Percentiles rank a stretch among this genome's conserved stretches.
Conservation (phyloP, 2,329 filamentous ascomycete species). For the Coniella vitis region DNA sequence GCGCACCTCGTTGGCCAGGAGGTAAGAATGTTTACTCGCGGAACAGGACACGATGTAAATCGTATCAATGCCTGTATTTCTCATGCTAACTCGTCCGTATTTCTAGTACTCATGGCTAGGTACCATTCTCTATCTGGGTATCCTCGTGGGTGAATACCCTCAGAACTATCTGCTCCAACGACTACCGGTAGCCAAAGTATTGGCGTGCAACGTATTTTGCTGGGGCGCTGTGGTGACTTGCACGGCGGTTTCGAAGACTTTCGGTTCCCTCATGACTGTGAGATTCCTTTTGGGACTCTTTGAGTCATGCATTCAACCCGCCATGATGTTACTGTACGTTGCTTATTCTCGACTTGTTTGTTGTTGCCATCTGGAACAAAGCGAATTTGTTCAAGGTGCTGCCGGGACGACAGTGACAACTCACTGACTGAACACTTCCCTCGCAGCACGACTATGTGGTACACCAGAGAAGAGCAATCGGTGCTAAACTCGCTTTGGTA, state of each 20-base stretch:
- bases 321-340: constrained; percentile 40
- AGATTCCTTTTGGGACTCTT: constrained; percentile 38
- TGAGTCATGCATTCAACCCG: constrained; percentile 39
- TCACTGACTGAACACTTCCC: too few relatives aligned
- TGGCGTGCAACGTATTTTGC: constrained; percentile 32
- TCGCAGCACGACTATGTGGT: constrained; percentile 31
- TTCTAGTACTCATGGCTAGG: constrained; percentile 30
- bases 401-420: too few relatives aligned
- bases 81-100: too few relatives aligned
- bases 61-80: too few relatives aligned
- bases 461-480: constrained; percentile 33
- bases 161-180: constrained; percentile 32
- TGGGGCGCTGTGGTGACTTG: constrained; percentile 35
- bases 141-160: constrained; percentile 35
- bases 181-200: constrained; percentile 31
- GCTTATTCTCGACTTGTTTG: too few relatives aligned
- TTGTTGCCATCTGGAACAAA: too few relatives aligned
- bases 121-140: constrained; percentile 35
- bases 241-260: constrained; percentile 30
- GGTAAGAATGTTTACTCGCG: too few relatives aligned
- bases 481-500: constrained; percentile 20
- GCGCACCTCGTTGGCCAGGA: constrained; percentile 29
- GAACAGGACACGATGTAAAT: too few relatives aligned
- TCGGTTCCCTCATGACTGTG: constrained; percentile 31
- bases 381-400: too few relatives aligned